Percentiles rank a stretch among this genome's conserved stretches.
These are phyloP conservation scores for Thelephora terrestris DNA, from an alignment of 1,284 basidiomycete species.

Conservation along the genomic window DNA sequence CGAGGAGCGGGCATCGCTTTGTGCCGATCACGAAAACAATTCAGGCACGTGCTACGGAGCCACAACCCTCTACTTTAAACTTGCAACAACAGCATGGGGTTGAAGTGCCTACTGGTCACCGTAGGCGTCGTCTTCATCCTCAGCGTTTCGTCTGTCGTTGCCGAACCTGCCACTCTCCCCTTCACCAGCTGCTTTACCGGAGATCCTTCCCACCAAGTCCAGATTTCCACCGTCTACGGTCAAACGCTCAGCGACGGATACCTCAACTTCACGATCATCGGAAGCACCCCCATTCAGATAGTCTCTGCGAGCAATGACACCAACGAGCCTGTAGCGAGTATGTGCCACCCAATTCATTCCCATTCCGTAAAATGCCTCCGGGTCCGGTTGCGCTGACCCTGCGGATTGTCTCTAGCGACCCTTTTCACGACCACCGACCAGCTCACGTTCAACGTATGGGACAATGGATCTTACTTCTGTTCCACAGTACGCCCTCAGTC, in stretches of 20 bases:
- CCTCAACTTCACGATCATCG: constrained; percentile 60
- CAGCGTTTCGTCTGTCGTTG: constrained; percentile 12
- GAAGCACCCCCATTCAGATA: constrained; percentile 46
- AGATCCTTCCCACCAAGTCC: constrained; percentile 46
- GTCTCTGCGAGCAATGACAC: constrained; percentile 48
- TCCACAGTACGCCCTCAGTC: constrained; percentile 64
- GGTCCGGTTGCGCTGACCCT: constrained; percentile 2
- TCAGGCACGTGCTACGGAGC: too few species aligned
- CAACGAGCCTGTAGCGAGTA: constrained; percentile 52
- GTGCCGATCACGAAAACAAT: too few species aligned
- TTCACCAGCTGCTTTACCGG: constrained; percentile 47
- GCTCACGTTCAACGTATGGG: constrained; percentile 66
- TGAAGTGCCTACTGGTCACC: constrained; percentile 7
- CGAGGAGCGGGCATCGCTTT: too few species aligned
- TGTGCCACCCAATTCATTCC: constrained; percentile 5
- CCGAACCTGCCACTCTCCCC: constrained; percentile 23
- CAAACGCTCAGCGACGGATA: constrained; percentile 50
- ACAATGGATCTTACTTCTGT: constrained; percentile 69
- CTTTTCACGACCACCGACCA: constrained; percentile 76
- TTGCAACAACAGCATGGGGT: too few species aligned
- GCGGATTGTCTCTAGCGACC: constrained; percentile 44
- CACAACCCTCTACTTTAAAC: too few species aligned
- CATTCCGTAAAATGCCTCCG: constrained; percentile 7
- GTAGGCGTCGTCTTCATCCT: constrained; percentile 11
- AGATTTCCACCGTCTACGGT: constrained; percentile 63